Evolutionary conservation across 2,329 filamentous ascomycete genomes (phyloP), one percentile per base, ranked within the genome.

Genomic region (Xylariaceae sp.): DNA sequence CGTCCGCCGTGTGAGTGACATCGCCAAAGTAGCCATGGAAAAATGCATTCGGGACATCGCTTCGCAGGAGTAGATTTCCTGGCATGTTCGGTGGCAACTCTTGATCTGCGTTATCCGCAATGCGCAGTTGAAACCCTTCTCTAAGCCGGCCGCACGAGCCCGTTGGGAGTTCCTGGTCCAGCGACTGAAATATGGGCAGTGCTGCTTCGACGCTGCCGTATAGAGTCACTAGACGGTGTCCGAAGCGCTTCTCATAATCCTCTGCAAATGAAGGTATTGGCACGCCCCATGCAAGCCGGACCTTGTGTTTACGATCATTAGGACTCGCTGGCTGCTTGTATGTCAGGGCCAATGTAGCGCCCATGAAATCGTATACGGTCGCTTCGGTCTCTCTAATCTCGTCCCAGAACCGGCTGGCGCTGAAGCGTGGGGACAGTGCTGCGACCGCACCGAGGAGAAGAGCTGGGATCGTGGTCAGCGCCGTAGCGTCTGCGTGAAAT

Each of bases 341-440:
- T 14, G 45, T 48, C 45, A 48, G 12, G 21, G 45, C 45, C 28
- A 36, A 16, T 4, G 45, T 48, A 4, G 45, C 45, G 5, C 45
- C 45, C 45, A 48, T 48, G 19, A 48, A 48, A 16, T 48, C 45
- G 23, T 48, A 48, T 4, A 48, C 45, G 8, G 45, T 48, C 7
- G 45, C 45, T 6, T 37, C 17, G 16, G 45, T 37, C 5, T 7
- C 6, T 29, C 45, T 8, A 17, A 48, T 48, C 45, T 48, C 45
- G 33, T 48, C 45, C 45, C 45, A 48, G 28, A 48, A 48, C 16
- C 23, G 29, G 17, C 45, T 48, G 3, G 45, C 45, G 19, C 45
- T 48, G 23, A 48, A 37, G 31, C 45, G 45, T 6, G 29, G 21
- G 7, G 45, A 48, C n/a, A 48, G 45, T 16, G 45, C 29, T 8